These are phyloP conservation scores for Neurospora sp. DNA, from an alignment of 495 filamentous ascomycete genomes.

Conservation along the genomic window DNA sequence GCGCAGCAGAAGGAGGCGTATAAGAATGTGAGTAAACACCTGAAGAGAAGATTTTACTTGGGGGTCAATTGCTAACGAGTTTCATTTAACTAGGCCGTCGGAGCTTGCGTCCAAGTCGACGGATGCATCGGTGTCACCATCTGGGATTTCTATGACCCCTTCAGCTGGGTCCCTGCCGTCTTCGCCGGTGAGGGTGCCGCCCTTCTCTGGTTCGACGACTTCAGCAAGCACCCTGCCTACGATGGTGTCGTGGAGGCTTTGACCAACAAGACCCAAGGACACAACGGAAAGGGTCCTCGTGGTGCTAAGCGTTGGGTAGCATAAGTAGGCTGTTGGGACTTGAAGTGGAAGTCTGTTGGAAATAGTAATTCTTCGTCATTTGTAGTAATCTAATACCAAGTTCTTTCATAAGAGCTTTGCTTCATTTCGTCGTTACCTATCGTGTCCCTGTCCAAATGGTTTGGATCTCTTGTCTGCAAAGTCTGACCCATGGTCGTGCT, in stretches of 20 bases:
- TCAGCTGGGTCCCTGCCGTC: conserved; percentile 48
- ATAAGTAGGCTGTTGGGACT: background rate
- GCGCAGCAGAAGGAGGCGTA: conserved; percentile 50
- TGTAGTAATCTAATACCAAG: background rate
- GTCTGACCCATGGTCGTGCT: background rate
- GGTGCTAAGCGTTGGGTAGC: background rate
- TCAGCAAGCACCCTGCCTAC: conserved; percentile 49
- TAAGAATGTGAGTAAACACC: conserved; percentile 25
- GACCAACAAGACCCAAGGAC: conserved; percentile 1
- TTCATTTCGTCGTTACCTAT: background rate
- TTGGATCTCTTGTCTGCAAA: background rate
- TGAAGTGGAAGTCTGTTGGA: background rate
- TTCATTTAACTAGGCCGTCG: conserved; percentile 21
- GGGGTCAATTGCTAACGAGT: background rate
- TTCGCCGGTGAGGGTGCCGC: conserved; percentile 47
- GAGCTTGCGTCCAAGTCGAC: conserved; percentile 46
- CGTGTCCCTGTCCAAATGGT: background rate
- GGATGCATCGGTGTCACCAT: conserved; percentile 59
- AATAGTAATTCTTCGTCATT: background rate
- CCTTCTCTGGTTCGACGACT: conserved; percentile 41
- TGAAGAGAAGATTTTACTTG: no score
- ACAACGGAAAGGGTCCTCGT: background rate
- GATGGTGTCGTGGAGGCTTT: conserved; percentile 22
- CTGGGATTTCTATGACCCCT: conserved; percentile 51
- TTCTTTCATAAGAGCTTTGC: background rate